These are phyloP conservation scores for Paraleonurus japonicus DNA, from an alignment of 257 asterid genomes.

Conservation along the genomic window DNA sequence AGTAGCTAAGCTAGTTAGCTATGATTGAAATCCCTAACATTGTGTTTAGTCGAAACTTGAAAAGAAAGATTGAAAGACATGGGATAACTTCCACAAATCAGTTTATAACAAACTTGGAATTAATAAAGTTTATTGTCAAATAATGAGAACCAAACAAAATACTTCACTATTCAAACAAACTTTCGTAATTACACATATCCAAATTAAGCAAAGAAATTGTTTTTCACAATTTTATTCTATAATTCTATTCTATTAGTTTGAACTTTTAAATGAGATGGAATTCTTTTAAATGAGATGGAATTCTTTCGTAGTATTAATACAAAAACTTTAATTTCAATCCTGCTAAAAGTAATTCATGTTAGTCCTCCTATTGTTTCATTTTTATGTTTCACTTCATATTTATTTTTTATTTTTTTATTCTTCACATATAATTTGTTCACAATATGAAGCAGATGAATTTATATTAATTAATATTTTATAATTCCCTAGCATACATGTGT, in stretches of 20 bases:
- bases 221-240: no score
- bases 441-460: no score
- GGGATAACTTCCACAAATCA: background rate
- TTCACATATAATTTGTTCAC: no score
- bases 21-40: background rate
- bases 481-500: background rate
- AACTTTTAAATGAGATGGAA: no score
- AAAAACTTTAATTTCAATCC: no score
- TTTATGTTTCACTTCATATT: no score
- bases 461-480: background rate
- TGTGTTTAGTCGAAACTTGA: background rate
- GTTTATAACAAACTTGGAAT: background rate
- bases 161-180: background rate
- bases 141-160: slow-evolving; percentile 2
- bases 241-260: no score
- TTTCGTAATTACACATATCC: background rate
- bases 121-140: background rate
- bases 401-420: no score
- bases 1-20: background rate
- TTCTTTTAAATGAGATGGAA: no score
- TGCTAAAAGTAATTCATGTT: no score
- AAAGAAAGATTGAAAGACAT: background rate
- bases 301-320: no score
- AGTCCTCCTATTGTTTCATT: no score
- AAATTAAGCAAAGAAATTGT: background rate